Evolutionary conservation across 345 rosid genomes (phyloP).

Genomic region (Cardiospermum halicacabum): DNA sequence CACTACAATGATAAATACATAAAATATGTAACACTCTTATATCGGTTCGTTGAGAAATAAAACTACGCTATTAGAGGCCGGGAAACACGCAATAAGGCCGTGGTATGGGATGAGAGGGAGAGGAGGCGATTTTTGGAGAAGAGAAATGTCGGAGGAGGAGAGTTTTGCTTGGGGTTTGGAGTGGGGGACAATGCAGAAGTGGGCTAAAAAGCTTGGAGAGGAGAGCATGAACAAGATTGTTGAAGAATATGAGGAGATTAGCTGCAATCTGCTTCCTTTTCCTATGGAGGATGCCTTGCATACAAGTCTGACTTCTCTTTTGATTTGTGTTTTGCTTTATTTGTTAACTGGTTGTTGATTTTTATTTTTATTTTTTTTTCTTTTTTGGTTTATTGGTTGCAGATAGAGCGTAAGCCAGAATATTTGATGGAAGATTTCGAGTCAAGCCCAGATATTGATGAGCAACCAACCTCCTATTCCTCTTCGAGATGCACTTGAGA

Average conservation of each 20-base stretch:
- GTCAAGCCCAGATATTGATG: slow-evolving; percentile 83
- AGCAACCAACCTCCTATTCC: slow-evolving; percentile 78
- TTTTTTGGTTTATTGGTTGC: slow-evolving; percentile 19
- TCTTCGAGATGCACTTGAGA: slow-evolving; percentile 74
- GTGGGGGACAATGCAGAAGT: slow-evolving; percentile 54
- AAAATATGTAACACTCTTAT: too few species aligned
- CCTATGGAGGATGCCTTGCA: slow-evolving; percentile 59
- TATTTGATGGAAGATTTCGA: slow-evolving; percentile 72
- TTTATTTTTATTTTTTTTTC: not conserved
- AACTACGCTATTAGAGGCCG: too few species aligned
- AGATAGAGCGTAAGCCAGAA: slow-evolving; percentile 91
- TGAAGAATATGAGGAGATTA: slow-evolving; percentile 59
- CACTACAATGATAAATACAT: too few species aligned
- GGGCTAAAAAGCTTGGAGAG: slow-evolving; percentile 53
- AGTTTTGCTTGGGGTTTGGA: slow-evolving; percentile 24
- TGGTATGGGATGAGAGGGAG: too few species aligned
- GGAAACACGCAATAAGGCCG: too few species aligned
- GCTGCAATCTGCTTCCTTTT: slow-evolving; percentile 54
- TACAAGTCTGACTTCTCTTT: slow-evolving; percentile 35
- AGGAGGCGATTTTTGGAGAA: slow-evolving; percentile 29
- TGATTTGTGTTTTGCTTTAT: too few species aligned
- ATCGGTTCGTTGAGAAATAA: too few species aligned
- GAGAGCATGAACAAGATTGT: slow-evolving; percentile 51
- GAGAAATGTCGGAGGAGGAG: slow-evolving; percentile 25
- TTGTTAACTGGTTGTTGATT: too few species aligned